Evolutionary conservation across 202 grass and related monocot genomes (phyloP), one percentile per base, ranked within the genome.

Genomic region (Hordeum pubiflorum): DNA sequence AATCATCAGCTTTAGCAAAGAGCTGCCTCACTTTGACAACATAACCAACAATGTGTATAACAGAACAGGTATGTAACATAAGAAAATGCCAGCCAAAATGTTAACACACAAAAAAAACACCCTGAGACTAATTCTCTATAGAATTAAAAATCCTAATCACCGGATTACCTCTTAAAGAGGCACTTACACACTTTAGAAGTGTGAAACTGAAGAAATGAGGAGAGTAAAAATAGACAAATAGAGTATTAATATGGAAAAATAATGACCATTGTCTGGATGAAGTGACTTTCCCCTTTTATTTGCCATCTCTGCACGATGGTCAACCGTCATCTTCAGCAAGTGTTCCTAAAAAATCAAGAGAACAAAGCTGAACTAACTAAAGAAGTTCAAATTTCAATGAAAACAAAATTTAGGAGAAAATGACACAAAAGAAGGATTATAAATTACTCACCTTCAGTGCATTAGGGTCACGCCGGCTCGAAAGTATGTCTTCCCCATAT

Each of bases 251-350:
- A 23, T 74, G 13, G 27, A 77, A 89, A 44, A 24, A 79, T 34
- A 71, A 63, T 77, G 78, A 97, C 95, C 95, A 89, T 95, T 91
- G 61, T 90, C 72, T 74, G 69, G 65, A 72, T 91, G 84, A 84
- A 77, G 71, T 70, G 82, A 57, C 82, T 98, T 93, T 36, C 88
- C 92, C 74, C 90, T 91, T 89, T 98, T 98, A 89, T 81, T 98
- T 80, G 90, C 84, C 90, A 95, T 87, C 34, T 93, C 92, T 12
- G 83, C 84, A 18, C 88, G 92, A 90, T 98, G 95, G n/a, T 91
- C 86, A 27, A 90, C 77, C 15, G 88, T 83, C 84, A 98, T 98
- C 79, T 85, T 98, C 66, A 95, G 62, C 24, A 98, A 82, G 82
- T 98, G 92, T 33, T 94, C 95, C 95, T 98, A 81, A 77, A 82